Conservation (phyloP, 805 yeast genomes). For the Helenozyma rhizophorensis region DNA sequence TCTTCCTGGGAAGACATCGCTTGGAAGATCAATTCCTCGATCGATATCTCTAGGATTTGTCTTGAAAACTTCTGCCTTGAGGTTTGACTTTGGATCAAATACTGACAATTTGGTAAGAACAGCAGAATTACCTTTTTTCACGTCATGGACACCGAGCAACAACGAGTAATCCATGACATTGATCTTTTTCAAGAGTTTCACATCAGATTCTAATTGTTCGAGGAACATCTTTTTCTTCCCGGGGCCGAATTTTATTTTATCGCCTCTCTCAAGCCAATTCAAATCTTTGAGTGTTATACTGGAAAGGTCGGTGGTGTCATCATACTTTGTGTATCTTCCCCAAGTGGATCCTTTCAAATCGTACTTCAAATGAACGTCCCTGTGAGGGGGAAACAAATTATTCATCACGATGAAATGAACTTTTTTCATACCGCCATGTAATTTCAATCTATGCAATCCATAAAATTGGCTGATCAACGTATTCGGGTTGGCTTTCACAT, state of each 20-base stretch:
- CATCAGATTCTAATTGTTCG: constrained; percentile 72
- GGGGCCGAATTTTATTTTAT: constrained; percentile 73
- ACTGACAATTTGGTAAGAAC: constrained; percentile 37
- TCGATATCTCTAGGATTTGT: constrained; percentile 46
- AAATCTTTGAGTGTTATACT: constrained; percentile 71
- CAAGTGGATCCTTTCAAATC: constrained; percentile 92
- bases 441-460: constrained; percentile 89
- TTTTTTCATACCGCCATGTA: constrained; percentile 69
- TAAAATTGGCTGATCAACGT: constrained; percentile 93
- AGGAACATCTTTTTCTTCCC: constrained; percentile 54
- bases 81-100: constrained; percentile 39
- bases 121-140: constrained; percentile 49
- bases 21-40: constrained; percentile 38
- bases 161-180: constrained; percentile 96
- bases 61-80: constrained; percentile 35
- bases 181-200: constrained; percentile 60
- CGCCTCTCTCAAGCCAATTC: constrained; percentile 74
- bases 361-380: constrained; percentile 78
- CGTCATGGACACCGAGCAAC: constrained; percentile 81
- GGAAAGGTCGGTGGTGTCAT: constrained; percentile 23
- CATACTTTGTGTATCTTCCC: constrained; percentile 60
- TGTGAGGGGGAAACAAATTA: constrained; percentile 90
- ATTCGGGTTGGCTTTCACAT: constrained; percentile 79
- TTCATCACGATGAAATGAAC: constrained; percentile 96
- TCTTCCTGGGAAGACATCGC: constrained; percentile 41